These are phyloP conservation scores for Coemansia reversa DNA, from an alignment of 192 early-diverging fungal genomes.

Conservation along the genomic window DNA sequence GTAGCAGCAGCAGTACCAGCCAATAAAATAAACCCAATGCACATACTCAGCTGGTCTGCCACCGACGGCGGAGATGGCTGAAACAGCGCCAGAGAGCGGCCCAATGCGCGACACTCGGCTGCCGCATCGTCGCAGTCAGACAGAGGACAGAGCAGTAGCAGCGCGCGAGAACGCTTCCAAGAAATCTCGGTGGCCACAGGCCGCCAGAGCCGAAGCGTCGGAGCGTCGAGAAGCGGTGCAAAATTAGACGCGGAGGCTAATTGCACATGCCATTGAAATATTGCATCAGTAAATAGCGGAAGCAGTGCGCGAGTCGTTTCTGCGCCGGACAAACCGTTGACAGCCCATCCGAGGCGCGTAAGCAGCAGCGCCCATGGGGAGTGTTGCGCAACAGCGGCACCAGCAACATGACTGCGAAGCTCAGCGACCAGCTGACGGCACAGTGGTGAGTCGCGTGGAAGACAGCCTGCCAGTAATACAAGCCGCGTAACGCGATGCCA, in stretches of 20 bases:
- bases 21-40: conserved; percentile 3
- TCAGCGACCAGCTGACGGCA: not conserved
- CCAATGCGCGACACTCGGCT: conserved; percentile 15
- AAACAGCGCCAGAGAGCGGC: conserved; percentile 16
- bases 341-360: conserved; percentile 31
- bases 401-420: not conserved
- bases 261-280: conserved; percentile 21
- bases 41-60: conserved; percentile 2
- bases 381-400: conserved; percentile 1
- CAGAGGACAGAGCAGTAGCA: conserved; percentile 18
- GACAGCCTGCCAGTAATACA: conserved; percentile 7
- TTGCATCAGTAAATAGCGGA: conserved; percentile 31
- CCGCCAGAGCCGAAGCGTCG: conserved; percentile 11
- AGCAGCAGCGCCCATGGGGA: conserved; percentile 37
- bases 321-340: conserved; percentile 7
- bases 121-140: conserved; percentile 2
- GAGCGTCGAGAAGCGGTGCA: conserved; percentile 3
- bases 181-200: conserved; percentile 40
- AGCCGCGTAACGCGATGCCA: conserved; percentile 22
- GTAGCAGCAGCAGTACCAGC: not conserved
- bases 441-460: not conserved
- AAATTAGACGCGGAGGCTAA: not conserved
- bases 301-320: not conserved
- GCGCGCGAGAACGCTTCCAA: conserved; percentile 16
- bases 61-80: conserved; percentile 1